Base-by-base conservation (phyloP, 1,139 yeast species). In the Blastobotrys elegans region DNA sequence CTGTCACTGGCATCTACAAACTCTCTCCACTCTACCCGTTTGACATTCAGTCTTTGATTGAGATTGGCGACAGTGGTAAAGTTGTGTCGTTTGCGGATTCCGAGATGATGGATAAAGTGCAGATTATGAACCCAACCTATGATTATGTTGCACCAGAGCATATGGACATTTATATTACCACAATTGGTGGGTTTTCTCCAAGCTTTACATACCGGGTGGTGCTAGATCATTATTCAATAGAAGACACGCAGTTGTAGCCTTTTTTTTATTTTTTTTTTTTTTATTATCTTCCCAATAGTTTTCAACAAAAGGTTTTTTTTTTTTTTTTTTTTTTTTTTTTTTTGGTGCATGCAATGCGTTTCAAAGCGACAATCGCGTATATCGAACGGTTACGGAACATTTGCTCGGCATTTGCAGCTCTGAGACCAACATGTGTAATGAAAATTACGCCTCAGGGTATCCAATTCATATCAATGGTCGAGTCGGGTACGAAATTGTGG, bases 131-230 rank as follows among this genome's bases (percentile, higher is more conserved):
- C 66, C 97, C 97, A n/a, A 71, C 88, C 53, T 85, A 80, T 57
- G 97, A 90, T 64, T 92, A 90, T 64, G 82, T 94, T 38, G 83
- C 92, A 4, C 98, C 99, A 0, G 97, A 90, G 61, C 82, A 87
- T 62, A 86, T 94, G 55, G 97, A 92, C 66, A 87, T 94, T 55
- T 89, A 84, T 66, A 87, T 92, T 60, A 90, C 98, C 17, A 92
- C 94, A 64, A 78, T 89, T 70, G 98, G 98, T 41, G 97, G 97
- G 26, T 90, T 86, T 65, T 87, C 97, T 22, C 98, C 98, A 43
- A 88, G 95, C 56, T 94, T 92, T 69, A 84, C 92, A 47, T 94
- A 94, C 69, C 82, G 98, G 69, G 84, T 92, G 52, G 96, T 92
- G 37, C 78, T 90, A 71, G 99, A 94, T 68, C 89, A 90, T 67